Evolutionary conservation across 345 rosid species (phyloP).

Genomic region (Dipteronia dyeriana): DNA sequence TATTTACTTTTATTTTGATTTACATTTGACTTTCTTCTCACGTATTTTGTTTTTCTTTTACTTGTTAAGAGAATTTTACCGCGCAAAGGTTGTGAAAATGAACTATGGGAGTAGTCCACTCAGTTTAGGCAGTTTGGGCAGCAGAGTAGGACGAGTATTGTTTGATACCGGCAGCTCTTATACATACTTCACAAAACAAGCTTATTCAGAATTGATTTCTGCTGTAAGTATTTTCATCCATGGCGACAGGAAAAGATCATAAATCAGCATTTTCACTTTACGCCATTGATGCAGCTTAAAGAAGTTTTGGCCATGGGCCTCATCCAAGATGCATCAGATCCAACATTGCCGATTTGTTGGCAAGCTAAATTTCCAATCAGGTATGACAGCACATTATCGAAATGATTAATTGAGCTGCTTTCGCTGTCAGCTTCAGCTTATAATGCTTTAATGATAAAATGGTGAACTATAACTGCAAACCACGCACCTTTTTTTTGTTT

Average conservation of each 20-base stretch:
- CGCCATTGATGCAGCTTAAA: constrained; percentile 49
- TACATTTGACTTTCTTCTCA: constrained; percentile 10
- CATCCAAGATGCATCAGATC: constrained; percentile 57
- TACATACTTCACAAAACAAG: constrained; percentile 74
- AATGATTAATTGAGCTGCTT: neutral
- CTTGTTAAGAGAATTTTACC: constrained; percentile 58
- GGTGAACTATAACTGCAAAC: neutral
- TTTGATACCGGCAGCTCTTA: constrained; percentile 95
- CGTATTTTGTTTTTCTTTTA: constrained; percentile 1
- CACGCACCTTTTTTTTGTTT: neutral
- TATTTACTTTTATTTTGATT: constrained; percentile 1
- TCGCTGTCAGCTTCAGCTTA: neutral
- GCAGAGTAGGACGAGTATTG: constrained; percentile 45
- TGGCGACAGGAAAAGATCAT: neutral
- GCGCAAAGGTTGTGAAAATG: constrained; percentile 54
- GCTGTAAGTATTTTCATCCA: constrained; percentile 53
- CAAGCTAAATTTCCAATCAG: constrained; percentile 52
- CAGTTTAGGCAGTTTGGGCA: constrained; percentile 33
- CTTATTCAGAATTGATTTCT: constrained; percentile 62
- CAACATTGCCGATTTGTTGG: constrained; percentile 84
- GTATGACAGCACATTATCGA: constrained; percentile 31
- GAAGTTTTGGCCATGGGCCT: constrained; percentile 50
- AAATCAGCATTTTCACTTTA: neutral
- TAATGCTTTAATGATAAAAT: neutral
- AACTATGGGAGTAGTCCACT: constrained; percentile 61